phyloP scores from a whole-genome alignment of 1,139 yeast genomes.

The Blastobotrys illinoisensis region DNA sequence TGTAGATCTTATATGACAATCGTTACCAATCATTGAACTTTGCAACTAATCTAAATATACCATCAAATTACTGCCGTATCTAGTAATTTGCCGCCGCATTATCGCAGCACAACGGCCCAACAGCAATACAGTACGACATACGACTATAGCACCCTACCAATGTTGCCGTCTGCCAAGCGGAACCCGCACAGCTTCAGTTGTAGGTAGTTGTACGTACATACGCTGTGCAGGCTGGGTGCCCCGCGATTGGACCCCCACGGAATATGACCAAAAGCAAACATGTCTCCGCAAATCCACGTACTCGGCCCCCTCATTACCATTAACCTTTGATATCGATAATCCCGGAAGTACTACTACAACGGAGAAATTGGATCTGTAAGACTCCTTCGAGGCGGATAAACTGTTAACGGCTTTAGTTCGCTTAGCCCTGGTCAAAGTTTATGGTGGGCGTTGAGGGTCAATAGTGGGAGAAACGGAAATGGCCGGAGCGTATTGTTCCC shows the following conservation, averaged over 20 bases:
- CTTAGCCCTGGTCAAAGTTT: not conserved
- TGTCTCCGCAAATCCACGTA: not conserved
- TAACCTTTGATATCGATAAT: not conserved
- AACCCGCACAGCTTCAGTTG: no score
- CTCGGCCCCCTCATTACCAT: not conserved
- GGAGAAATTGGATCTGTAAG: not conserved
- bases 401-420: not conserved
- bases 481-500: not conserved
- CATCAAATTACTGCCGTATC: no score
- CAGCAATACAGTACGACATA: no score
- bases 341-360: not conserved
- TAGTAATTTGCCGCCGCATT: no score
- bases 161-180: no score
- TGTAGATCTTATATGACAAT: no score
- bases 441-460: not conserved
- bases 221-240: not conserved
- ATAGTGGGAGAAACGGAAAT: not conserved
- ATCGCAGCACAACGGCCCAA: no score
- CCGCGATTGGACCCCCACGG: not conserved
- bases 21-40: no score
- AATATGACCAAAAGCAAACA: not conserved
- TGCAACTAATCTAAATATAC: no score
- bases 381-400: not conserved
- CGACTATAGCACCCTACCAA: no score
- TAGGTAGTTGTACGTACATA: not conserved